Base-by-base conservation (phyloP, 495 filamentous ascomycete species). In the Aspergillus panamensis region DNA sequence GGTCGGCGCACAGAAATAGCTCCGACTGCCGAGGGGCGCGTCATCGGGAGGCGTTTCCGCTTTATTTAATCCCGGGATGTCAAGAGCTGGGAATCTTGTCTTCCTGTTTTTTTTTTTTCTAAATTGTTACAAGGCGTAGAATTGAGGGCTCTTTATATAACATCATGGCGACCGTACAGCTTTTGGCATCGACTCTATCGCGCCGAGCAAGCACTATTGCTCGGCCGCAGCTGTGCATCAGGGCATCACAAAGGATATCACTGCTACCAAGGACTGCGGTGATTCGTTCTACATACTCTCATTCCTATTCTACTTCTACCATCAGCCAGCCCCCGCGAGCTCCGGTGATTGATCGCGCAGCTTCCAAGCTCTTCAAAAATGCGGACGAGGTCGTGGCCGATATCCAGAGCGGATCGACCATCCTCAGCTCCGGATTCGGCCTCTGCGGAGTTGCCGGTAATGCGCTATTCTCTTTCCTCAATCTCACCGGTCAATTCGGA, bases 381-480 rank as follows among this genome's bases (percentile, higher is more conserved):
- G 89, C 88, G 10, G 78, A 87, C 35, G 82, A 84, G 45, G 90
- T 88, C 1, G 80, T 94, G 43, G 80, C 84, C 56, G 87, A 92
- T 68, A 82, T 95, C 72, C 80, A 86, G 71, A 80, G 88, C 53
- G 80, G 87, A 61, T 80, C 79, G 55, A 92, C 87, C 0, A 77
- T 95, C 30, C 76, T 95, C 35, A 89, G 88, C 66, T 89, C 90
- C 13, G 91, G 91, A 14, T 96, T 94, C 69, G 91, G 91, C 20
- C 87, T 96, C 60, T 92, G 87, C 70, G 91, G 91, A 58, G 90
- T 94, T 57, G 89, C 91, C n/a, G 74, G 74, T 75, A 55, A 51
- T 58, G 5, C 25, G 25, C 25, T 50, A 48, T 8, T 39, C 33
- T 37, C 35, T 10, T 39, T 39, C 10, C 35, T 39, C 8, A 10